These are phyloP conservation scores for Canavalia ensiformis DNA, from an alignment of 306 rosid species.

Conservation along the genomic window DNA sequence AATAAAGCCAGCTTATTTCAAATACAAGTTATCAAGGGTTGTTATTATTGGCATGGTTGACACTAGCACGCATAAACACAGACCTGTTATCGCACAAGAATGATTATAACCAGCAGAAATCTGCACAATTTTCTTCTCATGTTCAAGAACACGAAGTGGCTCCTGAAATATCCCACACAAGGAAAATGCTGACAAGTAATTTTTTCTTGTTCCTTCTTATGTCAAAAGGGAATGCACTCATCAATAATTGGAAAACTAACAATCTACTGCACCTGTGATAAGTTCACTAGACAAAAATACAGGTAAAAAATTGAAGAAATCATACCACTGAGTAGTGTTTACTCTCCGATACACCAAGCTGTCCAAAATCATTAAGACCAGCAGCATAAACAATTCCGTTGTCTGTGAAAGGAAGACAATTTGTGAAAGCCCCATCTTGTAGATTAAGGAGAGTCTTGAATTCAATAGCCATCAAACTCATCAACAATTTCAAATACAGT, in stretches of 20 bases:
- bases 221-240: conserved; percentile 8
- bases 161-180: conserved; percentile 56
- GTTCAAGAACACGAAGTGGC: conserved; percentile 73
- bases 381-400: conserved; percentile 80
- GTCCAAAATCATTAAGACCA: conserved; percentile 94
- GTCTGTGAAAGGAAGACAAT: conserved; percentile 67
- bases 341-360: conserved; percentile 75
- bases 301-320: conserved; percentile 39
- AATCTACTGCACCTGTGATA: conserved; percentile 9
- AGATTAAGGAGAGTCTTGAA: conserved; percentile 45
- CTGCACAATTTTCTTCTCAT: conserved; percentile 70
- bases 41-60: conserved; percentile 28
- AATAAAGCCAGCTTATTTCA: conserved; percentile 2
- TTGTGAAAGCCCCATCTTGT: conserved; percentile 57
- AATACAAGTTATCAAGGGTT: background rate
- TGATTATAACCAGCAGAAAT: conserved; percentile 91
- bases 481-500: conserved; percentile 49
- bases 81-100: conserved; percentile 90
- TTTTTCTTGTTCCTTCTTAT: background rate
- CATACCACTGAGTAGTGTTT: conserved; percentile 64
- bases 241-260: background rate
- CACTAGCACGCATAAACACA: conserved; percentile 34
- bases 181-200: background rate
- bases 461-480: conserved; percentile 53
- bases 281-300: conserved; percentile 10